Base-by-base conservation (phyloP, 441 rosid genomes). In the Geranium incanum region DNA sequence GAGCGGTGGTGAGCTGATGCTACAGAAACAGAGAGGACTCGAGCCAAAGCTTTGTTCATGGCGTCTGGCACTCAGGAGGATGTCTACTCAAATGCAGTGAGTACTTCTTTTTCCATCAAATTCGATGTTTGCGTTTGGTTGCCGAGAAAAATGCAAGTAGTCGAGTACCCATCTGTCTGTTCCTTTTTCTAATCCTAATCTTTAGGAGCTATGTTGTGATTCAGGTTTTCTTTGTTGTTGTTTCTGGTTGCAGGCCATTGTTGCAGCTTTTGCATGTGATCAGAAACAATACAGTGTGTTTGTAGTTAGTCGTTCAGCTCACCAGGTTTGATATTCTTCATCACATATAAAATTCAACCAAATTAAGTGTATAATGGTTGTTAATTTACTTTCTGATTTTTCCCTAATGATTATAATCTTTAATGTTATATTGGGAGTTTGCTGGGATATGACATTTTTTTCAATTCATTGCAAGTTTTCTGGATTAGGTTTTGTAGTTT, bases 281-380 rank as follows among this genome's bases (percentile, higher is more conserved):
- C 85, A 84, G 82, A 80, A 18, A 75, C 82, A 72, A 2, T 83
- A 87, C 83, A 16, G 73, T 67, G 95, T 88, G 67, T 70, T 86
- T 77, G 78, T 91, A 16, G 78, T 91, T 60, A 84, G 95, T 68
- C 97, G 91, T 80, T 84, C 80, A 2, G 91, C 92, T 43, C 98
- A 91, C 72, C 79, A 86, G 93, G 98, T 91, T 74, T 36, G 68
- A 19, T 36, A 6, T 52, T 21, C 23, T 63, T 19, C 52, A 9
- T 21, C 21, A 21, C 23, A 7, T 21, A 7, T 36, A 13, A n/a
- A 9, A 64, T 33, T 70, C 13, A 6, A 5, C 37, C 37, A 21
- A 9, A n/a, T 37, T 70, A n/a, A 33, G 28, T 21, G 3, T 28
- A n/a, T 28, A n/a, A 7, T 50, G 12, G 19, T 7, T 19, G 52